These are phyloP conservation scores for Microbotryomycetes sp. DNA, from an alignment of 1,284 basidiomycete species.

Conservation along the genomic window DNA sequence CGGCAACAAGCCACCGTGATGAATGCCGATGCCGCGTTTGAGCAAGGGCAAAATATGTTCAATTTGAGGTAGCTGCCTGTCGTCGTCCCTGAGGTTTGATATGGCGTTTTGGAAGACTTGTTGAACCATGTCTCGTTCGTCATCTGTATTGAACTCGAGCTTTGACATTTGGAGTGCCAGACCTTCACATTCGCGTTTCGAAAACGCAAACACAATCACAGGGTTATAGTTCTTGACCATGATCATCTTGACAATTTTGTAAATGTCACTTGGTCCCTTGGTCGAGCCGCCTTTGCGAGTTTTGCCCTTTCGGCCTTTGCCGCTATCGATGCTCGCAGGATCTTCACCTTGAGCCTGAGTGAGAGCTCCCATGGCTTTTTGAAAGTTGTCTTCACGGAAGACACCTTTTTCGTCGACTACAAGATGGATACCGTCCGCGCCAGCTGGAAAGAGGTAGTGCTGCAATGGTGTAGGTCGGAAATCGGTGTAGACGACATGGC, in stretches of 20 bases:
- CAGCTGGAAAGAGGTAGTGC: conserved; percentile 95
- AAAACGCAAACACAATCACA: conserved; percentile 97
- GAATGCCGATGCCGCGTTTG: conserved; percentile 94
- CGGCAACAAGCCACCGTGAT: conserved; percentile 94
- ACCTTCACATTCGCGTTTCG: conserved; percentile 94
- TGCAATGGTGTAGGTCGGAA: conserved; percentile 97
- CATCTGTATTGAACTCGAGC: conserved; percentile 89
- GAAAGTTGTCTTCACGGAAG: conserved; percentile 95
- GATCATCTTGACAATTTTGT: conserved; percentile 98
- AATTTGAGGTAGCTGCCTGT: conserved; percentile 89
- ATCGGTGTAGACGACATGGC: conserved; percentile 98
- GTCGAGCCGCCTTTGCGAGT: conserved; percentile 82
- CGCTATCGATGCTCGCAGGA: conserved; percentile 44
- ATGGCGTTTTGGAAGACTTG: conserved; percentile 95
- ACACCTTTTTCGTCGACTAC: conserved; percentile 97
- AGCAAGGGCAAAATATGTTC: conserved; percentile 85
- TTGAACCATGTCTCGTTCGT: conserved; percentile 81
- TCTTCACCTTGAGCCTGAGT: conserved; percentile 82
- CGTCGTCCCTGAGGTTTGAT: conserved; percentile 76
- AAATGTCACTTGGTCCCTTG: conserved; percentile 91
- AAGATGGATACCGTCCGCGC: conserved; percentile 92
- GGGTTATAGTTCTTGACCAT: conserved; percentile 98
- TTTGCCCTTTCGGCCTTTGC: conserved; percentile 77
- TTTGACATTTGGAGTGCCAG: conserved; percentile 88
- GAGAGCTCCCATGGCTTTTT: conserved; percentile 92